phyloP scores from a whole-genome alignment of 2,329 filamentous ascomycete species.

The Botryotinia narcissicola region DNA sequence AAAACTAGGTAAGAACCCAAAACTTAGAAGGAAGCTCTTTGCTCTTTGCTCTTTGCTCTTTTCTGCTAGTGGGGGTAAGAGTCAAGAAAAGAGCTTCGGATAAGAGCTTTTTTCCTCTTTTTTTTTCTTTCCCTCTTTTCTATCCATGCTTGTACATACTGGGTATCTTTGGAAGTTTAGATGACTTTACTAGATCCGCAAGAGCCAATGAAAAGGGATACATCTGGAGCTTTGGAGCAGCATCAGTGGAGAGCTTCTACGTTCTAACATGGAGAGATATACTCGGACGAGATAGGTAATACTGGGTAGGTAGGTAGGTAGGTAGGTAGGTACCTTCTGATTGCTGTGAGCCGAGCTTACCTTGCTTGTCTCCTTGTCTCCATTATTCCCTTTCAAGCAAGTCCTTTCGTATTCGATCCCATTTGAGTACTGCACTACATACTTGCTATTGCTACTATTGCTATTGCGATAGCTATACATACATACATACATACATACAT shows the following conservation, averaged over 20 bases:
- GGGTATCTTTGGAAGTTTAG: background rate
- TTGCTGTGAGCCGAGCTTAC: background rate
- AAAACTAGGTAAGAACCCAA: background rate
- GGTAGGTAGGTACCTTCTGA: background rate
- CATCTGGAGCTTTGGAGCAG: background rate
- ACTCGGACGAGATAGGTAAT: background rate
- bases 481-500: background rate
- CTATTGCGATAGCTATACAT: background rate
- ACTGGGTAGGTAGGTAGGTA: background rate
- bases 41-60: background rate
- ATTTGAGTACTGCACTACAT: background rate
- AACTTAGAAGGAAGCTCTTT: background rate
- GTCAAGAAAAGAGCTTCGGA: constrained; percentile 4
- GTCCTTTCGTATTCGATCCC: no score
- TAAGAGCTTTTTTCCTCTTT: constrained; percentile 3
- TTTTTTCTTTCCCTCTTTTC: background rate
- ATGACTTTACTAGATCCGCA: background rate
- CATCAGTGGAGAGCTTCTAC: background rate
- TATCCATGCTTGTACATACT: background rate
- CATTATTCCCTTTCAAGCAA: background rate
- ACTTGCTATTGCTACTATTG: no score
- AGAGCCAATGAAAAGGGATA: background rate
- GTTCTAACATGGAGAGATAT: background rate
- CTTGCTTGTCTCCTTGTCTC: background rate
- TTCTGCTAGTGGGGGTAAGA: constrained; percentile 7